Base-by-base conservation (phyloP, 208 protist genomes). In the Trypanosoma vivax region DNA sequence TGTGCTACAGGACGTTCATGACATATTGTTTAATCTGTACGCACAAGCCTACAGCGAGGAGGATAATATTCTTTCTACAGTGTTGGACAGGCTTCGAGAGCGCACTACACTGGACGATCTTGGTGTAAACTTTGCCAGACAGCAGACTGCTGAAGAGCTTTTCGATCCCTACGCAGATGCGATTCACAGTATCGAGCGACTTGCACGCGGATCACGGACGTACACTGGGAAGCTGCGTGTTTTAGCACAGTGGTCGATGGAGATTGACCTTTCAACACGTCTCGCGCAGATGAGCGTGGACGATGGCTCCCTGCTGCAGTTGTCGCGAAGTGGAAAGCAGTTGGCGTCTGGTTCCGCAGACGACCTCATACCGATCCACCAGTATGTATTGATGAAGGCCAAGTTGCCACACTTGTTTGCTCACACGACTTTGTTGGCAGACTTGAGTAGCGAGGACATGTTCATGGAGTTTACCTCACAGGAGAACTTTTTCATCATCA, bases 121-220 rank as follows among this genome's bases (percentile, higher is more conserved):
- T 16, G 86, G 86, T 37, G 83, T 80, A 23, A 43, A 64, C 30
- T 94, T 89, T 52, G 83, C 77, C 5, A 76, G 86, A 7, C 67
- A 70, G 51, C 60, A 76, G 21, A 56, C 31, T 38, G 51, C 73
- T 40, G 82, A 83, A 56, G 35, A 47, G 28, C 80, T 90, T 6
- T 94, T 94, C 53, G 76, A 89, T 51, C 80, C 86, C 3, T 94
- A 94, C 64, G 75, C 69, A n/a, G 82, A 87, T 47, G 79, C 82
- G 16, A 70, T 88, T 38, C 73, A 76, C 47, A 65, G 70, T 56
- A 61, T 90, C 41, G 75, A 86, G 64, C 76, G 79, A 53, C 80
- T 94, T 10, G 62, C 38, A 16, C 46, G 48, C 18, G 30, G 49
- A 3, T 21, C 25, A 38, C 70, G 71, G 47, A 86, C 74, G 9